A percentile compares a stretch with the other conserved stretches of the same genome.
Conservation (phyloP, 345 rosid genomes). For the Streptanthus diversifolius region DNA sequence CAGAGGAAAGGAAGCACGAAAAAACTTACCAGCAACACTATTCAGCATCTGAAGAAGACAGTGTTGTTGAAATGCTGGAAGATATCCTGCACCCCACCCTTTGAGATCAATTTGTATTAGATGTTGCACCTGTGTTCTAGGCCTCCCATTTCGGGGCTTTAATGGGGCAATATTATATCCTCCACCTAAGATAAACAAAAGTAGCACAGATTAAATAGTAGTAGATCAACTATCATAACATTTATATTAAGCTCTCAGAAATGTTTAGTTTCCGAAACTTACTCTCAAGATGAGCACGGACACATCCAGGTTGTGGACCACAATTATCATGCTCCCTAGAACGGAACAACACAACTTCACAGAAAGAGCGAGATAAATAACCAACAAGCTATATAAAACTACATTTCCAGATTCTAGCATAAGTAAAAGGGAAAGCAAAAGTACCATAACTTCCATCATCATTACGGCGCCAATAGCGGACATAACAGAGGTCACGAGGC, state of each 20-base stretch:
- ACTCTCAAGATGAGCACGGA: conserved; percentile 99
- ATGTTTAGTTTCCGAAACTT: conserved; percentile 30
- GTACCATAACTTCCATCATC: conserved; percentile 99
- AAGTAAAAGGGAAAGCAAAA: conserved; percentile 14
- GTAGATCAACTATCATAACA: not conserved
- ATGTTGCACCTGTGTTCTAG: conserved; percentile 93
- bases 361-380: conserved; percentile 37
- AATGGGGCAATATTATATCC: conserved; percentile 90
- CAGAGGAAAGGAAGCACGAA: not conserved
- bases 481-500: conserved; percentile 99
- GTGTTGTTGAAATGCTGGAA: conserved; percentile 90
- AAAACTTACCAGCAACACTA: conserved; percentile 84
- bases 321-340: conserved; percentile 97
- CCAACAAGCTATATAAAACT: conserved; percentile 15
- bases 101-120: conserved; percentile 98
- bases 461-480: conserved; percentile 97
- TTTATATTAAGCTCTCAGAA: not conserved
- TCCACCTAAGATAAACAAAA: conserved; percentile 61
- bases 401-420: conserved; percentile 13
- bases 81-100: conserved; percentile 96
- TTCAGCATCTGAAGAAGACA: conserved; percentile 98
- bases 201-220: conserved; percentile 1
- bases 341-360: conserved; percentile 92
- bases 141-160: conserved; percentile 79
- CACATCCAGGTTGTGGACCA: conserved; percentile 92